A percentile compares a stretch with the other conserved stretches of the same genome.
Evolutionary conservation across 75 land plant genomes (phyloP).

Genomic region (Pinus taeda): DNA sequence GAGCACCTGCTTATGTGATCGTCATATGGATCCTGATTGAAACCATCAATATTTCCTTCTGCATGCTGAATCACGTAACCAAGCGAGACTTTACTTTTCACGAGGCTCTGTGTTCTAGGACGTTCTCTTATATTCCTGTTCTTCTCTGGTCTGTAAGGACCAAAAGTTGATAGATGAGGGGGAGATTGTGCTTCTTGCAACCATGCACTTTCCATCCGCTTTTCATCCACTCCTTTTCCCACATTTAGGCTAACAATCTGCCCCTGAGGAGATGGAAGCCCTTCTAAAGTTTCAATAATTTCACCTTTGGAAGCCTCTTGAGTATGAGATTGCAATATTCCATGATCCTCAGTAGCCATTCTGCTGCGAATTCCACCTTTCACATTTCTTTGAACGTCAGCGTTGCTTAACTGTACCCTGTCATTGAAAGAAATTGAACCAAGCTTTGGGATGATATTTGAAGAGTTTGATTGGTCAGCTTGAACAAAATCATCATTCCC

Average conservation of each 20-base stretch:
- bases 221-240: slow-evolving; percentile 6
- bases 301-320: slow-evolving; percentile 26
- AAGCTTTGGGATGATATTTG: slow-evolving; percentile 5
- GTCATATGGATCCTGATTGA: slow-evolving; percentile 4
- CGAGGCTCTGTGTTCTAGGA: slow-evolving; percentile 29
- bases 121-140: slow-evolving; percentile 23
- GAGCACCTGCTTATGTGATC: slow-evolving; percentile 38
- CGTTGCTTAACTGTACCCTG: not conserved
- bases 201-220: slow-evolving; percentile 20
- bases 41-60: slow-evolving; percentile 43
- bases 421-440: not conserved
- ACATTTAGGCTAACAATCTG: slow-evolving; percentile 3
- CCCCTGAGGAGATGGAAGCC: slow-evolving; percentile 9
- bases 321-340: slow-evolving; percentile 9
- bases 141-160: slow-evolving; percentile 21
- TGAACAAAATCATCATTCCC: slow-evolving; percentile 16
- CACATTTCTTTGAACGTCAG: not conserved
- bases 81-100: slow-evolving; percentile 53
- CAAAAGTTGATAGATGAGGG: slow-evolving; percentile 14
- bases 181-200: slow-evolving; percentile 17
- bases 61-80: slow-evolving; percentile 77
- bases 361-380: slow-evolving; percentile 11
- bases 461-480: slow-evolving; percentile 10
- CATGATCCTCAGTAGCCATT: slow-evolving; percentile 1
- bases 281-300: slow-evolving; percentile 38